Conservation (phyloP, 2,329 filamentous ascomycete genomes). For the Cryphonectria japonica region DNA sequence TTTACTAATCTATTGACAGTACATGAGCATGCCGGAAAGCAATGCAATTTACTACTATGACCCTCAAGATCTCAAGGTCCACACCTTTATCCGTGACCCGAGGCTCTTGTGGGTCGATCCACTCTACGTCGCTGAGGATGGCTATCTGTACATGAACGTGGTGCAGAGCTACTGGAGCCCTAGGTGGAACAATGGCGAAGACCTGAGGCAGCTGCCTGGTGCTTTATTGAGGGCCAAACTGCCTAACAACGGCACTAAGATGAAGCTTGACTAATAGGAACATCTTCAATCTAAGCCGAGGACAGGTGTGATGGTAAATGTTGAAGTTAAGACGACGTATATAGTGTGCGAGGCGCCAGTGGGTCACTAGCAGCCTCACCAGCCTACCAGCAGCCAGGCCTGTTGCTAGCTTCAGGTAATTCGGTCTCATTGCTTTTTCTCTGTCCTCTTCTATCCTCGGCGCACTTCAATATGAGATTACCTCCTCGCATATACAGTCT, state of each 20-base stretch:
- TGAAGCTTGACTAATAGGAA: conserved; percentile 8
- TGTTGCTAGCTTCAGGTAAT: too few relatives aligned
- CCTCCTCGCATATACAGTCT: too few relatives aligned
- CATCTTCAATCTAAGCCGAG: neutral
- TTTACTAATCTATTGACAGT: conserved; percentile 28
- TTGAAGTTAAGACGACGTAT: too few relatives aligned
- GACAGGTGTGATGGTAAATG: neutral
- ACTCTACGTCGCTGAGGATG: conserved; percentile 16
- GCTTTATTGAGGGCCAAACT: conserved; percentile 17
- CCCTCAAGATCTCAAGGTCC: conserved; percentile 14
- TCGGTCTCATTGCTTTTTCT: too few relatives aligned
- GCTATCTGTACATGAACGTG: conserved; percentile 18
- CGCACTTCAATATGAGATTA: too few relatives aligned
- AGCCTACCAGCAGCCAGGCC: too few relatives aligned
- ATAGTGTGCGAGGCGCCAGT: too few relatives aligned
- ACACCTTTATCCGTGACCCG: conserved; percentile 18
- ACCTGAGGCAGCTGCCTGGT: conserved; percentile 19
- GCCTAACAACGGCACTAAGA: conserved; percentile 19
- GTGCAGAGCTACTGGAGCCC: conserved; percentile 21
- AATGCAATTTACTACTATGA: conserved; percentile 52
- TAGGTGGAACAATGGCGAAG: conserved; percentile 20
- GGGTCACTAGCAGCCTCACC: too few relatives aligned
- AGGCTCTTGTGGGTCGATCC: conserved; percentile 18
- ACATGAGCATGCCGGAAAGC: conserved; percentile 50
- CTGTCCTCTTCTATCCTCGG: too few relatives aligned